Base-by-base conservation (phyloP, 1,284 basidiomycete genomes). In the Ganoderma sinense region DNA sequence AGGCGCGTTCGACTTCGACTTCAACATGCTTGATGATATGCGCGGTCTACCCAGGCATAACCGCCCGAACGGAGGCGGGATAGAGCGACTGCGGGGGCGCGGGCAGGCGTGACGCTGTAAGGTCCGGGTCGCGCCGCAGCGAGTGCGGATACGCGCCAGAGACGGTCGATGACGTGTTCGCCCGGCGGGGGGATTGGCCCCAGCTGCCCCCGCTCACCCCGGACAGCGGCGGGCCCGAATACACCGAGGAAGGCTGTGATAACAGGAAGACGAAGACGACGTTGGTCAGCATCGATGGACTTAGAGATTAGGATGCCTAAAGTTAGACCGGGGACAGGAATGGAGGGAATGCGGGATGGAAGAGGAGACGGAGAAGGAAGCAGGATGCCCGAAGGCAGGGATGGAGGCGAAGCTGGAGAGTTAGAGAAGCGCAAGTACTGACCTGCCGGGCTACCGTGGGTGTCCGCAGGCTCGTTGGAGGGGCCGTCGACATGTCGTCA, bases 91-190 rank as follows among this genome's bases (percentile, higher is more conserved):
- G 23, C 4, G 48, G 48, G 2, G 48, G 48, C 8, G 48, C 48
- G 4, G 48, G 48, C 13, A 29, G 13, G 48, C 13, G 68, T 6
- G 69, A 64, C n/a, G 68, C 64, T 31, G 53, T 13, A 18, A 71
- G 53, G 56, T 69, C 66, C 18, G 70, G 64, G 23, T 73, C 66
- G 41, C 33, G 68, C 36, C 72, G 68, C 18, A 73, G 72, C 68
- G 71, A 68, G 51, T 31, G 51, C 43, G 72, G 72, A 51, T 70
- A 73, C 62, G 72, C 72, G 26, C 72, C 72, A 5, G 69, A 71
- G 23, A 55, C 33, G 39, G 72, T 73, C 66, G 72, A 73, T 20
- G 72, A 67, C 41, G 72, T 73, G 64, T 71, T 66, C 39, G 72
- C 69, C 62, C 72, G 72, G 33, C 58, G 67, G 18, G 68, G 68